Base-by-base conservation (phyloP, 345 rosid species). In the Rhodamnia rubescens region DNA sequence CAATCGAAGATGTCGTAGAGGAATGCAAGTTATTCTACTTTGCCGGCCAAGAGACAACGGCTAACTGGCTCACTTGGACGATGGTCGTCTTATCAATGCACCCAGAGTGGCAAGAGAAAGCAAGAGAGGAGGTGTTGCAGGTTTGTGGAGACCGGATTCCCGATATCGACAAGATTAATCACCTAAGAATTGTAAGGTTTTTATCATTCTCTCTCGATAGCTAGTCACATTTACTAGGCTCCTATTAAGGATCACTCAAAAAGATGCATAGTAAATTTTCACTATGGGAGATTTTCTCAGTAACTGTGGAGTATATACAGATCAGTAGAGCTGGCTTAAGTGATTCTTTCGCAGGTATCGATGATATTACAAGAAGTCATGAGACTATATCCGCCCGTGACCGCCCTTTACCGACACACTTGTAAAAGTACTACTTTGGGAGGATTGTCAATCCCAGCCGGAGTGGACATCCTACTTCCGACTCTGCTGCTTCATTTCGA, bases 11-110 rank as follows among this genome's bases (percentile, higher is more conserved):
- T n/a, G 87, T 91, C 20, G 58, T 90, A 55, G 94, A 91, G 87
- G 93, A 93, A 85, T 92, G 96, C 88, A 93, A 93, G 83, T 61
- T 85, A 81, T 91, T 93, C 83, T 90, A 91, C 89, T 74, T 90
- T 10, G 93, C 93, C 9, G 95, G 96, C 51, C 93, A 94, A 86
- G 95, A 93, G 88, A 93, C 96, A 56, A 92, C 93, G 51, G 74
- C 92, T 8, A 90, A 86, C 87, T 88, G 80, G 89, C 84, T 91
- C 44, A 90, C 92, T 7, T 91, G 95, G 96, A 90, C 93, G 3
- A 81, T 89, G 84, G 59, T 93, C 47, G 83, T 93, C 36, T 83
- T 94, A 29, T 85, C 91, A 42, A 91, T 90, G 91, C 94, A 94
- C 81, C 92, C 88, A 1, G 88, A 87, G 12, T 93, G 94, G 97